phyloP scores from a whole-genome alignment of 2,329 filamentous ascomycete genomes.

The Atkinsonella texensis region DNA sequence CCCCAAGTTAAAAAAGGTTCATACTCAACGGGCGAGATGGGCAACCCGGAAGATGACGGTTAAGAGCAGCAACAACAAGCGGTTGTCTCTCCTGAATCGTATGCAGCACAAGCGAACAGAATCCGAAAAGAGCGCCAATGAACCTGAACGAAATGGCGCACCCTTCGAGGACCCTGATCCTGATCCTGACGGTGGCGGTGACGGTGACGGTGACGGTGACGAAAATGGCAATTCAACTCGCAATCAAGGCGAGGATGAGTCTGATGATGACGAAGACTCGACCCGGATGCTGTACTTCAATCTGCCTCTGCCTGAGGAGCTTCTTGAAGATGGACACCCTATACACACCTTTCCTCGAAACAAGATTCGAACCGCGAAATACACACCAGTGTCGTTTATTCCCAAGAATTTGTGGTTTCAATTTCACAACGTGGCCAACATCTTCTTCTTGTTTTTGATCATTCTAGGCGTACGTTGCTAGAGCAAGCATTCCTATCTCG shows the following conservation, averaged over 20 bases:
- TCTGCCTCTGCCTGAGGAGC: constrained; percentile 59
- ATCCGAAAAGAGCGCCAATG: constrained; percentile 55
- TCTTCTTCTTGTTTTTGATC: constrained; percentile 95
- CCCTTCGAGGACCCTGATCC: constrained; percentile 19
- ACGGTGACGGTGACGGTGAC: constrained; percentile 14
- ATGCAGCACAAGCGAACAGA: constrained; percentile 50
- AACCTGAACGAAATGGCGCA: constrained; percentile 20
- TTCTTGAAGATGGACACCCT: constrained; percentile 68
- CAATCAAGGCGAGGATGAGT: constrained; percentile 24
- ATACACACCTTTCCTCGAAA: constrained; percentile 65
- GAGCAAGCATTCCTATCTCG: neutral
- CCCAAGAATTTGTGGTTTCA: constrained; percentile 97
- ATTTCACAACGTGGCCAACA: constrained; percentile 96
- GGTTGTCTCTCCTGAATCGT: constrained; percentile 69
- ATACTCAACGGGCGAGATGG: constrained; percentile 78
- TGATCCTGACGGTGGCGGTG: constrained; percentile 15
- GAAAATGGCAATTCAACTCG: constrained; percentile 19
- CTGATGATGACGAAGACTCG: constrained; percentile 27
- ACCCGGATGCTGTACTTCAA: constrained; percentile 73
- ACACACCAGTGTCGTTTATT: constrained; percentile 87
- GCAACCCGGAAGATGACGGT: constrained; percentile 81
- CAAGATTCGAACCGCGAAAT: constrained; percentile 97
- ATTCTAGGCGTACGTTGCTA: constrained; percentile 69
- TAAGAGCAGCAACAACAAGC: constrained; percentile 65
- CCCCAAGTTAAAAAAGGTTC: constrained; percentile 9